phyloP scores from a whole-genome alignment of 2,329 filamentous ascomycete species.

The Akanthomyces dipterigenus region DNA sequence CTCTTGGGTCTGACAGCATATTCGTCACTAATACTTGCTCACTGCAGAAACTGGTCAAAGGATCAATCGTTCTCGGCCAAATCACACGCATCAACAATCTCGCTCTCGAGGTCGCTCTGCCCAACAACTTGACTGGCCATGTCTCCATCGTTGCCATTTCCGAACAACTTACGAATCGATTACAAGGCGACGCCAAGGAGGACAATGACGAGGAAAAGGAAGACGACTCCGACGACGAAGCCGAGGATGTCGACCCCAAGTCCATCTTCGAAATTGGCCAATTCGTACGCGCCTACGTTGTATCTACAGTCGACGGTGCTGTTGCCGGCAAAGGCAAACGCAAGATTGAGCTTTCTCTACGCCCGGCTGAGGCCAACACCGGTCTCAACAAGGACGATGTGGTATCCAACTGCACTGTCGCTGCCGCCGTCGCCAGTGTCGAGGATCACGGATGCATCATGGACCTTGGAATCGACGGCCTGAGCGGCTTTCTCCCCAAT shows the following conservation, averaged over 20 bases:
- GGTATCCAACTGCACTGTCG: conserved; percentile 68
- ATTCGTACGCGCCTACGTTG: conserved; percentile 78
- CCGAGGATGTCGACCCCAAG: conserved; percentile 62
- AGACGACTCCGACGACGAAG: conserved; percentile 43
- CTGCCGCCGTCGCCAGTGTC: conserved; percentile 84
- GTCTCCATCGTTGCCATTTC: conserved; percentile 92
- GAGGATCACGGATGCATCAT: conserved; percentile 94
- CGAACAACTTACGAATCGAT: conserved; percentile 64
- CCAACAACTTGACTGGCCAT: conserved; percentile 88
- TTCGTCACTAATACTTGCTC: conserved; percentile 7
- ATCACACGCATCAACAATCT: conserved; percentile 73
- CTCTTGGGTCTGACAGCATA: background rate
- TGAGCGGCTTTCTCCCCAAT: conserved; percentile 78
- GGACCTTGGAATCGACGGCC: conserved; percentile 70
- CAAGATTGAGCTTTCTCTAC: conserved; percentile 80
- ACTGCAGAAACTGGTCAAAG: conserved; percentile 75
- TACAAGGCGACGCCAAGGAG: conserved; percentile 59
- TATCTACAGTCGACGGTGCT: conserved; percentile 66
- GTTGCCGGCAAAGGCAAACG: conserved; percentile 59
- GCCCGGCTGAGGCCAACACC: conserved; percentile 71
- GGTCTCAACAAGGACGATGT: conserved; percentile 67
- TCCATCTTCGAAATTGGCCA: conserved; percentile 76
- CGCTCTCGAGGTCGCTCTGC: conserved; percentile 74
- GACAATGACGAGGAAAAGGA: conserved; percentile 48
- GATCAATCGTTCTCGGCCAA: conserved; percentile 82